Percentiles rank a stretch among this genome's conserved stretches.
Conservation (phyloP, 768 basidiomycete species). For the Podaxis mareebaensis region DNA sequence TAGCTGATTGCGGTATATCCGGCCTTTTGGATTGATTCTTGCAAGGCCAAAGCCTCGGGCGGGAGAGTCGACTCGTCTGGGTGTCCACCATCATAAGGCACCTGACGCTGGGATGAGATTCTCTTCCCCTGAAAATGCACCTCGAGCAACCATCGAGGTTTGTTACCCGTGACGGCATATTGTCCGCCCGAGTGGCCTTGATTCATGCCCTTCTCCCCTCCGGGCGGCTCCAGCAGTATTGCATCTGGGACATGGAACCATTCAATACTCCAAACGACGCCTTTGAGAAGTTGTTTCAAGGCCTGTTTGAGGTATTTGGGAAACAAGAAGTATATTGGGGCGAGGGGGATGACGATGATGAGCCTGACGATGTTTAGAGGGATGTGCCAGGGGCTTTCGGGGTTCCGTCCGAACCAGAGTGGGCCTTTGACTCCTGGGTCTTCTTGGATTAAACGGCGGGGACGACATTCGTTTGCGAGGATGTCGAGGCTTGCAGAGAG, state of each 20-base stretch:
- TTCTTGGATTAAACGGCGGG: too few relatives aligned
- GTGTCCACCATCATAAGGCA: background rate
- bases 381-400: too few relatives aligned
- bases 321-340: background rate
- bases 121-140: background rate
- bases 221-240: conserved; percentile 2
- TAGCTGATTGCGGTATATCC: conserved; percentile 14
- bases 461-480: too few relatives aligned
- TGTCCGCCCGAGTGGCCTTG: background rate
- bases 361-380: too few relatives aligned
- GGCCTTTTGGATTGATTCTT: background rate
- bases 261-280: conserved; percentile 7
- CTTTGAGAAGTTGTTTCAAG: background rate
- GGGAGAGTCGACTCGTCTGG: background rate
- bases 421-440: too few relatives aligned
- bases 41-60: background rate
- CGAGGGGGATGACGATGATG: too few relatives aligned
- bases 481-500: too few relatives aligned
- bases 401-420: too few relatives aligned
- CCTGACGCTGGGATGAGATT: conserved; percentile 1
- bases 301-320: background rate
- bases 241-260: conserved; percentile 10
- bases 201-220: background rate
- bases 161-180: conserved; percentile 10
- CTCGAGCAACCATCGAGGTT: conserved; percentile 6